phyloP scores from a whole-genome alignment of 2,329 filamentous ascomycete species.

The Beauveria pseudobassiana region DNA sequence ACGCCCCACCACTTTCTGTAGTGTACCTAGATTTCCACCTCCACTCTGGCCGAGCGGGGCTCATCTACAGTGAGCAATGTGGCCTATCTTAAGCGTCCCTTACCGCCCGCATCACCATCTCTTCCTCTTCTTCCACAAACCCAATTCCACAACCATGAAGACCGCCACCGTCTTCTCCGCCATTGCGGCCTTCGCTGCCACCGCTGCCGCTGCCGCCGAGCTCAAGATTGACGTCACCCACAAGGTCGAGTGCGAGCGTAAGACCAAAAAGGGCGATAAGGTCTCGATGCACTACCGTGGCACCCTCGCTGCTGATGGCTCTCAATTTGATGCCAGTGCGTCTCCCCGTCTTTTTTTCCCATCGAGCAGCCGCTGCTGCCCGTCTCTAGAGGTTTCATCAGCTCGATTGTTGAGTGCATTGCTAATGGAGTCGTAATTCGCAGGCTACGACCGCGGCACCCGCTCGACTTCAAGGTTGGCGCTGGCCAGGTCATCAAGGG shows the following conservation, averaged over 20 bases:
- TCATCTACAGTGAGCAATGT: no score
- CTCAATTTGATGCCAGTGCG: constrained; percentile 72
- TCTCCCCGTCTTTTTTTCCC: constrained; percentile 11
- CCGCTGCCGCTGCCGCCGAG: constrained; percentile 47
- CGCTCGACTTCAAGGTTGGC: constrained; percentile 75
- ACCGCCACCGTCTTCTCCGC: constrained; percentile 40
- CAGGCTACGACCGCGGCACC: constrained; percentile 67
- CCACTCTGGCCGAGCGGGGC: no score
- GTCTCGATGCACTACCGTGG: constrained; percentile 86
- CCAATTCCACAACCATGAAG: constrained; percentile 34
- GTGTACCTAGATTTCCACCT: no score
- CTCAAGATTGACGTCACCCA: constrained; percentile 73
- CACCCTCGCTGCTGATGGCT: constrained; percentile 64
- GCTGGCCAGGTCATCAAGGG: constrained; percentile 82
- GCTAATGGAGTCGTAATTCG: neutral
- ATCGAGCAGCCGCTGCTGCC: neutral
- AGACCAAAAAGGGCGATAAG: constrained; percentile 66
- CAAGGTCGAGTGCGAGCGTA: constrained; percentile 70
- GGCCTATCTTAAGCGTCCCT: no score
- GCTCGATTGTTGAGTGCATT: neutral
- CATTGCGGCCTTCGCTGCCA: constrained; percentile 43
- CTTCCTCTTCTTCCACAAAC: constrained; percentile 3
- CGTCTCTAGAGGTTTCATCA: no score
- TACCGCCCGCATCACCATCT: neutral
- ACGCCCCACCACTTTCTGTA: no score